Percentiles rank a stretch among this genome's conserved stretches.
Conservation (phyloP, 805 yeast genomes). For the Debaryomyces castellii region DNA sequence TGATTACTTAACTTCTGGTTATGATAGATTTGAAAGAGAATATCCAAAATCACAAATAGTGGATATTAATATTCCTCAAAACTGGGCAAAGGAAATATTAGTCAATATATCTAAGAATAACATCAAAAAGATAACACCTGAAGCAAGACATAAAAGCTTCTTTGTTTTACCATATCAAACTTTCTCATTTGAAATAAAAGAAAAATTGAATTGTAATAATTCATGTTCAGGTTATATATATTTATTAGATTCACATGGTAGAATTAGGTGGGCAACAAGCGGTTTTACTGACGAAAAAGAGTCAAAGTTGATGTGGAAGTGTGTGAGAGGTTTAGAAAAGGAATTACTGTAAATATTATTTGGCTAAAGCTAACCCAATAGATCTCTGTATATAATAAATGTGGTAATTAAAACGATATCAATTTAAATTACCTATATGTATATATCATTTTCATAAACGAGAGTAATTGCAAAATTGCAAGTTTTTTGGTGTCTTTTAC, state of each 20-base stretch:
- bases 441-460: too few relatives aligned
- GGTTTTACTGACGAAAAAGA: constrained; percentile 79
- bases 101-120: constrained; percentile 49
- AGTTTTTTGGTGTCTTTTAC: too few relatives aligned
- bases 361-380: background rate
- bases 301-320: constrained; percentile 58
- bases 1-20: constrained; percentile 39
- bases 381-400: background rate
- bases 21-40: constrained; percentile 34
- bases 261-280: constrained; percentile 88
- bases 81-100: constrained; percentile 61
- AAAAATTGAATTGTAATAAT: constrained; percentile 65
- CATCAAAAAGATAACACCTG: constrained; percentile 45
- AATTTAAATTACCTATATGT: too few relatives aligned
- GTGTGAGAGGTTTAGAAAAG: constrained; percentile 56
- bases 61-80: constrained; percentile 76
- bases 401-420: too few relatives aligned
- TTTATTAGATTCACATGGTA: constrained; percentile 69
- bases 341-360: constrained; percentile 29
- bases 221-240: constrained; percentile 81
- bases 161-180: constrained; percentile 63
- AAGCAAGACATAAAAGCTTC: constrained; percentile 54
- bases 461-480: too few relatives aligned
- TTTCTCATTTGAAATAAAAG: constrained; percentile 56
- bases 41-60: constrained; percentile 66